These are phyloP conservation scores for Melampsora abietis-canadensis DNA, from an alignment of 1,284 basidiomycete genomes.

Conservation along the genomic window DNA sequence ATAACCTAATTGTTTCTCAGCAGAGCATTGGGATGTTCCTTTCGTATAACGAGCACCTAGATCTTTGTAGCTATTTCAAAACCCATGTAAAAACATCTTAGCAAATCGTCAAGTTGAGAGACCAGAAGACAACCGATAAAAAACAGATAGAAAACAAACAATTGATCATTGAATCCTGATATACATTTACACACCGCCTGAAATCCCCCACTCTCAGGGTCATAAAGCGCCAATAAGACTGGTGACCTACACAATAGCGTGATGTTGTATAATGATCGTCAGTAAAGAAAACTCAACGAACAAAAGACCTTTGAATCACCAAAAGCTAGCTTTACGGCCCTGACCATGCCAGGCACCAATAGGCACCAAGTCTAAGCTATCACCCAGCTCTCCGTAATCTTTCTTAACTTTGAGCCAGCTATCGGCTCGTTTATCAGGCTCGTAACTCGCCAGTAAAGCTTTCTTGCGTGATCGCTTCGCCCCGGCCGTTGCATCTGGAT, in stretches of 20 bases:
- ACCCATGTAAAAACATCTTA: background rate
- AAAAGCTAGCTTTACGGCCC: conserved; percentile 88
- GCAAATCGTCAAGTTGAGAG: conserved; percentile 36
- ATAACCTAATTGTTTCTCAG: background rate
- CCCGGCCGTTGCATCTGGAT: no score
- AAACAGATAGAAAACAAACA: conserved; percentile 64
- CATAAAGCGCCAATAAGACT: conserved; percentile 73
- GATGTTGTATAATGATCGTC: no score
- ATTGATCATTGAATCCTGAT: conserved; percentile 78
- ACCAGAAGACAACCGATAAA: conserved; percentile 46
- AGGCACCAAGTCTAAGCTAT: conserved; percentile 60
- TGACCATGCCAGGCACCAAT: conserved; percentile 86
- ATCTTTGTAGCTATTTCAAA: conserved; percentile 22
- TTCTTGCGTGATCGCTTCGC: conserved; percentile 55
- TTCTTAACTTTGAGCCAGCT: conserved; percentile 84
- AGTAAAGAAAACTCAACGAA: no score
- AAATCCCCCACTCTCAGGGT: conserved; percentile 65
- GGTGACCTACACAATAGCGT: conserved; percentile 58
- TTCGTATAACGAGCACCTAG: conserved; percentile 22
- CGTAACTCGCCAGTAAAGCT: conserved; percentile 79
- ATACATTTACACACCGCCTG: conserved; percentile 80
- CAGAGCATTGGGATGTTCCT: conserved; percentile 45
- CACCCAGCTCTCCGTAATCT: conserved; percentile 66
- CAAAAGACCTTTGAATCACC: conserved; percentile 54
- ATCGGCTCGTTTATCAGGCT: conserved; percentile 73